phyloP scores from a whole-genome alignment of 306 rosid genomes.

The Crataegus laevigata region DNA sequence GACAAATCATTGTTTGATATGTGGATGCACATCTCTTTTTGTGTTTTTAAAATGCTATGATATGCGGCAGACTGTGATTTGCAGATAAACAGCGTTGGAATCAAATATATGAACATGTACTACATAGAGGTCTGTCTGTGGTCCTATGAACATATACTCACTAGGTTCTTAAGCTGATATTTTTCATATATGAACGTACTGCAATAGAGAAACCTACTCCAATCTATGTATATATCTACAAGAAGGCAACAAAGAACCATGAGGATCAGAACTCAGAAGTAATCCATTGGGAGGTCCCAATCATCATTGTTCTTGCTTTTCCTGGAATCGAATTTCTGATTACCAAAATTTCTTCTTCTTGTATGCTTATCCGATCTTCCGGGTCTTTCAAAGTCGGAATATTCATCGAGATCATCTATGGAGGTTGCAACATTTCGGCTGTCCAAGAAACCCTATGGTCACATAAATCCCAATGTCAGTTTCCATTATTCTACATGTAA shows the following conservation, averaged over 20 bases:
- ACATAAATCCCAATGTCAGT: neutral
- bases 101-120: neutral
- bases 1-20: no score
- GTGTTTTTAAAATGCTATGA: no score
- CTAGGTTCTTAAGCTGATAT: no score
- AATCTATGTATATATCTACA: constrained; percentile 4
- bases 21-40: no score
- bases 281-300: constrained; percentile 92
- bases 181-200: neutral
- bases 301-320: constrained; percentile 51
- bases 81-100: no score
- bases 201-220: neutral
- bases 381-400: constrained; percentile 44
- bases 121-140: neutral
- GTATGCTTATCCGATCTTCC: constrained; percentile 20
- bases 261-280: constrained; percentile 48
- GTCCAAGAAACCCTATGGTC: constrained; percentile 69
- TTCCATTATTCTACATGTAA: neutral
- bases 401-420: constrained; percentile 49
- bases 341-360: constrained; percentile 29
- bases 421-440: constrained; percentile 47
- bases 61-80: no score
- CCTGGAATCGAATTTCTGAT: constrained; percentile 36
- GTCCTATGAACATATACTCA: neutral
- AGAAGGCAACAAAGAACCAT: neutral